phyloP scores from a whole-genome alignment of 371 early-diverging fungal genomes.

The Zancudomyces culisetae region DNA sequence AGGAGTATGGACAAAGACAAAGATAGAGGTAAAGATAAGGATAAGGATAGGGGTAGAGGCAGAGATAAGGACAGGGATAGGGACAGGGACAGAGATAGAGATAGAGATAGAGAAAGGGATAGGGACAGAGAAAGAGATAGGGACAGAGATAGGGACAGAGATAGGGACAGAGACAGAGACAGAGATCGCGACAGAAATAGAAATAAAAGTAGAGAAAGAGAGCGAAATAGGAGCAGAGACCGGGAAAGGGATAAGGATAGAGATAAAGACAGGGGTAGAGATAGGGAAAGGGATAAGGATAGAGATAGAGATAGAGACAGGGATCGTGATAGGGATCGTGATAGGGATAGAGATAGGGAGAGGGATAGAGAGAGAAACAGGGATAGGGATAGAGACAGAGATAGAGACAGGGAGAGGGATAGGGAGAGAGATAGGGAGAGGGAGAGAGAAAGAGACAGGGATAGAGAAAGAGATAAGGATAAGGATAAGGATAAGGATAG shows the following conservation, averaged over 20 bases:
- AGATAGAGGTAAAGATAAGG: neutral
- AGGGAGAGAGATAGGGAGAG: neutral
- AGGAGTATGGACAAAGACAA: too few species aligned
- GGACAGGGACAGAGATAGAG: neutral
- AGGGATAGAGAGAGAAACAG: neutral
- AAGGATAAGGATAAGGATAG: neutral
- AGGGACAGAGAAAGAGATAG: neutral
- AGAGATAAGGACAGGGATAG: neutral
- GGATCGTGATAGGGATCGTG: neutral
- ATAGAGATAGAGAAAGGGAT: neutral
- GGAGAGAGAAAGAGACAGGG: neutral
- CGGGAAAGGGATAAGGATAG: neutral
- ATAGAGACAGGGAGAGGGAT: neutral
- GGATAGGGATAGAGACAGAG: neutral
- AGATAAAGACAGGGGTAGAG: neutral
- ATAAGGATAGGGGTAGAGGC: neutral
- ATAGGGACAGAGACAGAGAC: neutral
- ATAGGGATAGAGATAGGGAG: neutral
- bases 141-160: neutral
- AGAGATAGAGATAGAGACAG: neutral
- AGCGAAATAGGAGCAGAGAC: neutral
- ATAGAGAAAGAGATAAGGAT: neutral
- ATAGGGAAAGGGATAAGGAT: neutral
- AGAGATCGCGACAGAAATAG: too few species aligned
- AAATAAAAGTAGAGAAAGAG: too few species aligned